Conservation (phyloP, 345 rosid genomes). For the Gossypium thurberi region DNA sequence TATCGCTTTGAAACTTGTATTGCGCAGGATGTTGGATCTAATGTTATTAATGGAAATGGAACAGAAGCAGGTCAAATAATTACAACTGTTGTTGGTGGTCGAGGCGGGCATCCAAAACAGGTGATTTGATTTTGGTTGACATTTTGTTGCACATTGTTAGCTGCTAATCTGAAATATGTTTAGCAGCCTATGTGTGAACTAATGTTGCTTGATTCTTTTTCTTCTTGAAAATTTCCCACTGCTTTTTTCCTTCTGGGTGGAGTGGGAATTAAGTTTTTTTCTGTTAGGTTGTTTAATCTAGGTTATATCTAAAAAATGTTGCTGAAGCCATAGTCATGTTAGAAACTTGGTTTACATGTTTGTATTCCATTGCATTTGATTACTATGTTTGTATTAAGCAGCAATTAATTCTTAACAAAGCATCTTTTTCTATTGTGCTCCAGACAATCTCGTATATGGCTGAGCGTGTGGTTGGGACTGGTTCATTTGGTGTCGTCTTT, state of each 20-base stretch:
- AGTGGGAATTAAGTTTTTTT: background rate
- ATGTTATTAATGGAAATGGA: constrained; percentile 66
- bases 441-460: constrained; percentile 78
- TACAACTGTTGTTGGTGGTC: constrained; percentile 74
- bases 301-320: background rate
- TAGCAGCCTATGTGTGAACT: background rate
- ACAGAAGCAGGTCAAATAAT: constrained; percentile 86
- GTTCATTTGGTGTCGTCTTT: constrained; percentile 90
- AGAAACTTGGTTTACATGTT: background rate
- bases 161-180: background rate
- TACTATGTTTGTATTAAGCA: background rate
- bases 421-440: constrained; percentile 8
- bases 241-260: background rate
- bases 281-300: background rate
- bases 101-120: constrained; percentile 91
- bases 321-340: background rate
- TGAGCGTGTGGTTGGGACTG: constrained; percentile 81
- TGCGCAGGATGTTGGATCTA: constrained; percentile 55
- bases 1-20: constrained; percentile 5
- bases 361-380: background rate
- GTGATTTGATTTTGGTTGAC: constrained; percentile 27
- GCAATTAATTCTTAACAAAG: background rate
- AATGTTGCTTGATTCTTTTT: background rate
- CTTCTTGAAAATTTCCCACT: constrained; percentile 10
- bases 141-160: background rate